phyloP scores from a whole-genome alignment of 2,329 filamentous ascomycete species.

The Pleurostoma richardsiae region DNA sequence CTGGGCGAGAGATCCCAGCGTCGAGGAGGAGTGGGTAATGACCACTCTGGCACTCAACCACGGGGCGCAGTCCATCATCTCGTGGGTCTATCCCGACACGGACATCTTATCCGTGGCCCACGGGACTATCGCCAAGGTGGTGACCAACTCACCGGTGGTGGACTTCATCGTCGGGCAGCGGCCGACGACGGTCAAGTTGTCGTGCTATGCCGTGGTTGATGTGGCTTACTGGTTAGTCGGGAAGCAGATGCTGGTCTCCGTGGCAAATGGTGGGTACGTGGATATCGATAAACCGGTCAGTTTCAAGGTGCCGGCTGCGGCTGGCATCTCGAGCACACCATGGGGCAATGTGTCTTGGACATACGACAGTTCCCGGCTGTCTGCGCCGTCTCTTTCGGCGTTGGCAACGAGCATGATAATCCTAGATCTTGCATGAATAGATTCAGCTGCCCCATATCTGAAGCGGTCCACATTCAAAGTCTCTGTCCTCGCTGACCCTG shows the following conservation, averaged over 20 bases:
- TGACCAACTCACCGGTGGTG: constrained; percentile 27
- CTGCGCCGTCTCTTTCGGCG: constrained; percentile 18
- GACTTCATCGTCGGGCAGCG: constrained; percentile 31
- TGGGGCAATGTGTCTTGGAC: constrained; percentile 20
- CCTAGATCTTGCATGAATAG: constrained; percentile 11
- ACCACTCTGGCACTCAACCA: constrained; percentile 37
- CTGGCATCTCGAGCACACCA: constrained; percentile 12
- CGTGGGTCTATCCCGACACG: constrained; percentile 39
- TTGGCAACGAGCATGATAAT: constrained; percentile 27
- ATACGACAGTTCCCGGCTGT: constrained; percentile 15
- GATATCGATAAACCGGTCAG: constrained; percentile 9
- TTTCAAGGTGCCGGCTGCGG: constrained; percentile 11
- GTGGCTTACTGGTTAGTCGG: constrained; percentile 27
- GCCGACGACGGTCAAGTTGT: constrained; percentile 11
- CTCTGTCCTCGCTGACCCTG: too few relatives aligned
- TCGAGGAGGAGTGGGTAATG: constrained; percentile 38
- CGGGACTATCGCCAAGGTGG: constrained; percentile 29
- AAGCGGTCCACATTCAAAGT: too few relatives aligned
- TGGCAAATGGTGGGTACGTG: constrained; percentile 27
- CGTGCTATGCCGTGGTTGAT: constrained; percentile 19
- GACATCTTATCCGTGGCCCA: constrained; percentile 28
- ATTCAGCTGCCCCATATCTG: too few relatives aligned
- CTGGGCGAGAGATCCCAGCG: constrained; percentile 39
- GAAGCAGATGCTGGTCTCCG: constrained; percentile 23
- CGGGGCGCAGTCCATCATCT: constrained; percentile 35